Percentiles rank a stretch among this genome's conserved stretches.
These are phyloP conservation scores for Aspergillus brasiliensis DNA, from an alignment of 2,329 filamentous ascomycete species.

Conservation along the genomic window DNA sequence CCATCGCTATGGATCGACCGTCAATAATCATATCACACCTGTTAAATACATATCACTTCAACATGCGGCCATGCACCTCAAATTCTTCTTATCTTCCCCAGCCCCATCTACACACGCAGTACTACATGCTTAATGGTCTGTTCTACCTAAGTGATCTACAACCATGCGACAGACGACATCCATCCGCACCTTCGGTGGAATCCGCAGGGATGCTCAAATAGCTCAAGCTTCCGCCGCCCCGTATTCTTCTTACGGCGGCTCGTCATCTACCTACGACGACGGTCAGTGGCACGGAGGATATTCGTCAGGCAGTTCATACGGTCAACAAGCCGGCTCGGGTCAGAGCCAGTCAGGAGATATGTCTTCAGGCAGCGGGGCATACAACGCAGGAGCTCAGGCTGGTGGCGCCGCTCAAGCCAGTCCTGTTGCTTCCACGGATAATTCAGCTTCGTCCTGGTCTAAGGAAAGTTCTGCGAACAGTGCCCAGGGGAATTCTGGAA, in stretches of 20 bases:
- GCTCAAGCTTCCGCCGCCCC: neutral
- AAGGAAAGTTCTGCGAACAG: neutral
- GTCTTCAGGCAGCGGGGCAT: neutral
- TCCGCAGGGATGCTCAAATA: slow-evolving; percentile 1
- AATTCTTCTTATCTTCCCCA: neutral
- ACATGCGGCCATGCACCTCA: neutral
- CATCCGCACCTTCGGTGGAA: neutral
- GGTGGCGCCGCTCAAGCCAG: neutral
- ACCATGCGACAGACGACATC: neutral
- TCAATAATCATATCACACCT: neutral
- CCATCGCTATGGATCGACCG: neutral
- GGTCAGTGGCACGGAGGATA: neutral
- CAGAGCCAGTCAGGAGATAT: neutral
- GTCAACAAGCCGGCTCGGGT: neutral
- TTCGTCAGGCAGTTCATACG: neutral
- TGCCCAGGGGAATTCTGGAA: neutral
- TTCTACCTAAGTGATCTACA: neutral
- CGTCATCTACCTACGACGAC: neutral
- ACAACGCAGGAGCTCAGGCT: neutral
- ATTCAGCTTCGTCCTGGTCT: neutral
- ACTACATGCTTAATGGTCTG: neutral
- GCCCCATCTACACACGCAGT: neutral
- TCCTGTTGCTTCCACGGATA: neutral
- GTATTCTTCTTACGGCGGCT: neutral
- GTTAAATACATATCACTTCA: neutral